phyloP scores from a whole-genome alignment of 305 asterid genomes.

The Andrographis paniculata region DNA sequence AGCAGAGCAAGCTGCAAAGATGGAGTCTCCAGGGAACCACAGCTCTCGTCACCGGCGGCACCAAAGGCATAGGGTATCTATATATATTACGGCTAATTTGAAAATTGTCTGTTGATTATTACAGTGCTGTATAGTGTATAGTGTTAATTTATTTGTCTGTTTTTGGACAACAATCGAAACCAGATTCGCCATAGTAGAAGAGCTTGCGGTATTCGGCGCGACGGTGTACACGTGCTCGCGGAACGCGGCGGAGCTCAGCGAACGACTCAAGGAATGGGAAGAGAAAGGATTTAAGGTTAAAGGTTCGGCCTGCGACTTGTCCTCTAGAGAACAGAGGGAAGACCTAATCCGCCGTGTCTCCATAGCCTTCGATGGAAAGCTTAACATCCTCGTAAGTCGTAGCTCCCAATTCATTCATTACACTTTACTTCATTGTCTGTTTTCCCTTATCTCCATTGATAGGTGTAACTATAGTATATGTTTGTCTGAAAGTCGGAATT shows the following conservation, averaged over 20 bases:
- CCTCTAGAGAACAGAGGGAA: constrained; percentile 34
- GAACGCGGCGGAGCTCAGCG: constrained; percentile 34
- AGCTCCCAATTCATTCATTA: background rate
- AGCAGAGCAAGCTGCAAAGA: too few relatives aligned
- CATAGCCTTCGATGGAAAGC: constrained; percentile 45
- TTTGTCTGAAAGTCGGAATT: too few relatives aligned
- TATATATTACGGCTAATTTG: too few relatives aligned
- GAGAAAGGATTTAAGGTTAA: constrained; percentile 55
- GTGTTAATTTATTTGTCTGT: too few relatives aligned
- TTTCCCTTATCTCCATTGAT: too few relatives aligned
- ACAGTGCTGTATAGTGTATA: too few relatives aligned
- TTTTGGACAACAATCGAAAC: background rate
- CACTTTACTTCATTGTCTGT: too few relatives aligned
- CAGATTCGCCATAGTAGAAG: constrained; percentile 72
- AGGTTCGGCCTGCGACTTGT: constrained; percentile 51
- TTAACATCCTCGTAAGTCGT: constrained; percentile 69
- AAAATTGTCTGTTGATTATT: too few relatives aligned
- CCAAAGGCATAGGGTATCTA: too few relatives aligned
- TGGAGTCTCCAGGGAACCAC: too few relatives aligned
- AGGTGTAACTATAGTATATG: too few relatives aligned
- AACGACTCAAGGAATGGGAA: constrained; percentile 58
- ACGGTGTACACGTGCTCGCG: constrained; percentile 58
- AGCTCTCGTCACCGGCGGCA: too few relatives aligned
- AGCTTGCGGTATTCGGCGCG: constrained; percentile 73
- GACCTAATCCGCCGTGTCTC: constrained; percentile 39